Conservation (phyloP, 768 basidiomycete genomes). For the Dioszegia hungarica region DNA sequence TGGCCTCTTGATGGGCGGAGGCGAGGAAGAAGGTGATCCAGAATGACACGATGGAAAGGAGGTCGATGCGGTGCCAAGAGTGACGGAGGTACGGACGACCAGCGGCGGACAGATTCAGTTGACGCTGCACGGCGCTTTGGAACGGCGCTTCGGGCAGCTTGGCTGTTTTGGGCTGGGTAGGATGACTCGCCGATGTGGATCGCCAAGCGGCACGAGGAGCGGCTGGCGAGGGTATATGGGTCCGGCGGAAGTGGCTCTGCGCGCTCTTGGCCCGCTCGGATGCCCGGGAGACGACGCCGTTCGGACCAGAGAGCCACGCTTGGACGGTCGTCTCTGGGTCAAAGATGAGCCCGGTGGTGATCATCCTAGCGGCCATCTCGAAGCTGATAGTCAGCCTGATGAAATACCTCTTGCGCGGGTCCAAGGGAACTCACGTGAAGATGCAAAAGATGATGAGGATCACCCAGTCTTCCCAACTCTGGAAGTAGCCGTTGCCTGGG, state of each 20-base stretch:
- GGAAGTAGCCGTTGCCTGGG: constrained; percentile 65
- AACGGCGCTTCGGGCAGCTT: constrained; percentile 49
- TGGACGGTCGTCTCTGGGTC: constrained; percentile 60
- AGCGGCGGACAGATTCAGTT: constrained; percentile 38
- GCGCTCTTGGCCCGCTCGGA: not conserved
- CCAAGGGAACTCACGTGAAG: constrained; percentile 64
- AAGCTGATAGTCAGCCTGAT: constrained; percentile 53
- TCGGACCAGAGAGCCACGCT: constrained; percentile 18
- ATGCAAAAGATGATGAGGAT: constrained; percentile 77
- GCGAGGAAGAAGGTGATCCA: constrained; percentile 79
- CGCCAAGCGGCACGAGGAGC: constrained; percentile 16
- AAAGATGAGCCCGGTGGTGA: constrained; percentile 80
- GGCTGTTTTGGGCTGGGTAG: constrained; percentile 11
- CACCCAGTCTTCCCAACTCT: constrained; percentile 79
- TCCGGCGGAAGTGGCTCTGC: constrained; percentile 9
- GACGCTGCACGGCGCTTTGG: constrained; percentile 48
- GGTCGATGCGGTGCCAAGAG: constrained; percentile 77
- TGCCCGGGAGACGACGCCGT: constrained; percentile 11
- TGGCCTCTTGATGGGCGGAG: constrained; percentile 62
- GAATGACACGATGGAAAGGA: constrained; percentile 75
- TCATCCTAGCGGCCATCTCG: constrained; percentile 81
- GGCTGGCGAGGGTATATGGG: not conserved
- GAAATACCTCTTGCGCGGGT: not conserved
- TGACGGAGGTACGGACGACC: constrained; percentile 81
- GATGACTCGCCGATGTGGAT: constrained; percentile 4